Evolutionary conservation across 2,329 filamentous ascomycete genomes (phyloP), one percentile per base, ranked within the genome.

Genomic region (Epicoccum sorghinum): DNA sequence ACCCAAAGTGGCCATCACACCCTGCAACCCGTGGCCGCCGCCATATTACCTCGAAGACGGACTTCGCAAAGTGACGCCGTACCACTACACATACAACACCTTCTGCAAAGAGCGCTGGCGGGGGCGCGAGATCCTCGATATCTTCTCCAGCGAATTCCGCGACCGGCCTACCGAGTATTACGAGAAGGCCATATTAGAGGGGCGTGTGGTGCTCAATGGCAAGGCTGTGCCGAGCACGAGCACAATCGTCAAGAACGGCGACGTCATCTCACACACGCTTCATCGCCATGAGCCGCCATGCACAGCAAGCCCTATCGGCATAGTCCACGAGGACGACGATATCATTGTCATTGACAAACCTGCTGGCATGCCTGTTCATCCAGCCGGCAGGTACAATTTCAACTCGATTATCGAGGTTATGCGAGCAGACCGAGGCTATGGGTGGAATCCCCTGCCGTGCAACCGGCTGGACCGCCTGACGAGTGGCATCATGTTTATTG

Each of bases 331-430:
- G 75, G 91, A 96, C 65, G 86, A 96, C 40, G 89, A 93, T 62
- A 88, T 99, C 80, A 89, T 99, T 55, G 93, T 98, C 58, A 96
- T 99, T 73, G 92, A 97, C 78, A 99, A 99, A 75, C 95, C 95
- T 0, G 89, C 93, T 0, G 95, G 95, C 6, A 88, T 99, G 36
- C 95, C 95, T 0, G 95, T 99, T 0, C 95, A 99, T 74, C 91
- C 95, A 5, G 93, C 95, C 0, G 95, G 95, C 5, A 87, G 95
- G 43, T 99, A 99, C 80, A 92, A 93, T 74, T 96, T 89, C 81
- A 99, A 99, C 77, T 93, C 91, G 0, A 85, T 99, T 40, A 84
- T 96, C 35, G 93, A 98, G 79, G 96, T 99, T 62, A 88, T 99
- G 85, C 88, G 90, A 64, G 85, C 90, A 2, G 89, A 96, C 69